A percentile compares a stretch with the other conserved stretches of the same genome.
Conservation (phyloP, 495 filamentous ascomycete species). For the Durotheca rogersii region DNA sequence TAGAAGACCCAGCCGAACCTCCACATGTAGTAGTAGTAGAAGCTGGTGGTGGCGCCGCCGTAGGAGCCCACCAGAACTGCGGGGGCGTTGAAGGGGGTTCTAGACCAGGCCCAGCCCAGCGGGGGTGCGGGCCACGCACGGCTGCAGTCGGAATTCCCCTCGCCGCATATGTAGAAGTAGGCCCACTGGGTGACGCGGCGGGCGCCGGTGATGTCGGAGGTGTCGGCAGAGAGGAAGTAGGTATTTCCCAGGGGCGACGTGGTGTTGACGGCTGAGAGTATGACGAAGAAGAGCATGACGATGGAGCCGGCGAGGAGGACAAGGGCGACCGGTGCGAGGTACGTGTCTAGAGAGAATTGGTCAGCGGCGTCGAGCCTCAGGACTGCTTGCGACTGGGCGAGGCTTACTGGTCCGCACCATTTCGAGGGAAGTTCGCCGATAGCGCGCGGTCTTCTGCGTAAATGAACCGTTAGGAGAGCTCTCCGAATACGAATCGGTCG, state of each 20-base stretch:
- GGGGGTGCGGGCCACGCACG: slow-evolving; percentile 45
- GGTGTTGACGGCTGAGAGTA: slow-evolving; percentile 67
- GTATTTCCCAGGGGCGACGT: slow-evolving; percentile 66
- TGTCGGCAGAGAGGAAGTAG: slow-evolving; percentile 80
- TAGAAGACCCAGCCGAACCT: slow-evolving; percentile 72
- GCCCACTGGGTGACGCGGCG: slow-evolving; percentile 74
- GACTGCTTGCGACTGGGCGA: neutral
- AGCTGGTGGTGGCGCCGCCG: slow-evolving; percentile 50
- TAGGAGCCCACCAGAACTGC: slow-evolving; percentile 43
- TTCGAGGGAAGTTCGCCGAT: slow-evolving; percentile 8
- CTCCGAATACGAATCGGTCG: neutral
- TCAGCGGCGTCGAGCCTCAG: neutral
- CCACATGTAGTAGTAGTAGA: slow-evolving; percentile 57
- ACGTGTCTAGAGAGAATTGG: slow-evolving; percentile 30
- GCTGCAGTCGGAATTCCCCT: slow-evolving; percentile 50
- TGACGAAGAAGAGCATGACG: slow-evolving; percentile 75
- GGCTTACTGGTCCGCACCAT: slow-evolving; percentile 26
- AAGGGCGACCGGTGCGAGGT: slow-evolving; percentile 57
- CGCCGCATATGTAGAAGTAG: slow-evolving; percentile 70
- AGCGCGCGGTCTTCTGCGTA: neutral
- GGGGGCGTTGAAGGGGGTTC: slow-evolving; percentile 42
- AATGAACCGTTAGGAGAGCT: neutral
- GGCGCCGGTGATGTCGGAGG: slow-evolving; percentile 66
- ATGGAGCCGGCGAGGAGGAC: slow-evolving; percentile 73
- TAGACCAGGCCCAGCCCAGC: slow-evolving; percentile 53